Conservation (phyloP, 169 alveolate species). For the Eimeria nieschulzi region DNA sequence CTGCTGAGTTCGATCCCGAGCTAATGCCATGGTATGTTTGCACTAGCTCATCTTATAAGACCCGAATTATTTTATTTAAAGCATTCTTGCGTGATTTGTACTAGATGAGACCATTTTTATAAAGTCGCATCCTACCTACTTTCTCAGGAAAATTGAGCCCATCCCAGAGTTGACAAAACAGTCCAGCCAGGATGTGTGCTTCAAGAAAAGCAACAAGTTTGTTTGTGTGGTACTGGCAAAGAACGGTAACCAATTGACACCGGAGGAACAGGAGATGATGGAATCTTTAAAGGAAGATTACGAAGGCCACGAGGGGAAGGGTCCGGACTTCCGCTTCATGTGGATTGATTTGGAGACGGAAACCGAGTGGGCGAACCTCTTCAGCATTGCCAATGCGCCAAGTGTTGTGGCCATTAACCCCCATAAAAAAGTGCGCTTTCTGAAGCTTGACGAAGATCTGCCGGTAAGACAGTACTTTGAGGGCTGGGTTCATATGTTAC, state of each 20-base stretch:
- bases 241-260: conserved; percentile 80
- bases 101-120: too few relatives aligned
- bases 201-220: conserved; percentile 83
- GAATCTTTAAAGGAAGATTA: conserved; percentile 84
- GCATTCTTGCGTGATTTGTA: too few relatives aligned
- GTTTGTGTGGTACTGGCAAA: conserved; percentile 87
- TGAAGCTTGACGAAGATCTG: conserved; percentile 18
- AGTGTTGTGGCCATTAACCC: conserved; percentile 79
- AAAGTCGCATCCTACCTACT: too few relatives aligned
- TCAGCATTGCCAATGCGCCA: conserved; percentile 82
- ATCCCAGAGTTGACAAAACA: conserved; percentile 87
- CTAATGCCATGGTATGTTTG: conserved; percentile 52
- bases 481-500: too few relatives aligned
- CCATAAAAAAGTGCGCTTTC: conserved; percentile 45
- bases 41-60: too few relatives aligned
- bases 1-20: conserved; percentile 39
- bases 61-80: too few relatives aligned
- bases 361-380: conserved; percentile 80
- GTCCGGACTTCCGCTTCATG: conserved; percentile 87
- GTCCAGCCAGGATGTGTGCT: conserved; percentile 89
- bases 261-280: conserved; percentile 85
- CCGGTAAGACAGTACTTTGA: neutral
- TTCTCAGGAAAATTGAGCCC: conserved; percentile 80
- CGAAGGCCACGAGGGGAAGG: conserved; percentile 86
- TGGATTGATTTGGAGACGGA: conserved; percentile 88